Percentiles rank a stretch among this genome's conserved stretches.
Conservation (phyloP, 2,329 filamentous ascomycete genomes). For the Orbilia javanica region DNA sequence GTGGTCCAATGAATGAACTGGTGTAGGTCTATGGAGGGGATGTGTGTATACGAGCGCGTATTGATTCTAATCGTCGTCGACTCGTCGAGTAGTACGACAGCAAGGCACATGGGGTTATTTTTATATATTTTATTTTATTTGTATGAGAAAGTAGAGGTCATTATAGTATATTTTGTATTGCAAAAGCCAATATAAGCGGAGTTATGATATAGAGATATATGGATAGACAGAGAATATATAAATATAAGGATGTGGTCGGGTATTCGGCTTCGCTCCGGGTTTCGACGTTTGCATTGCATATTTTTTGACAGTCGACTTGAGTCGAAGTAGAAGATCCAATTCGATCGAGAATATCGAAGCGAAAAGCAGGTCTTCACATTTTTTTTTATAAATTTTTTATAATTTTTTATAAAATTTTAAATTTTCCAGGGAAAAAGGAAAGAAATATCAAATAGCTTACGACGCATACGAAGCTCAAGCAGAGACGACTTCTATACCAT, state of each 20-base stretch:
- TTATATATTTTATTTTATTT: conserved; percentile 1
- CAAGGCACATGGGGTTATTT: background rate
- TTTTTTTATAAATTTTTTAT: too few relatives aligned
- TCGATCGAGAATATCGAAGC: background rate
- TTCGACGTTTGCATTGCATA: conserved; percentile 17
- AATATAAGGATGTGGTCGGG: too few relatives aligned
- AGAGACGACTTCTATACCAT: background rate
- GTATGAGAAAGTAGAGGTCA: too few relatives aligned
- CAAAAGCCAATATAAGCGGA: too few relatives aligned
- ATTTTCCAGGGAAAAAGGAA: background rate
- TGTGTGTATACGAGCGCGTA: conserved; percentile 32
- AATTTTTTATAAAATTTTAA: too few relatives aligned
- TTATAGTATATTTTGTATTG: too few relatives aligned
- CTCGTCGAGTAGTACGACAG: background rate
- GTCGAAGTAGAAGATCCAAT: background rate
- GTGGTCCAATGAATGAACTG: conserved; percentile 19
- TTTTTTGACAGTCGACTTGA: conserved; percentile 4
- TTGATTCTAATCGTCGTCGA: background rate
- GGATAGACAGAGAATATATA: too few relatives aligned
- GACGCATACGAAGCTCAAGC: conserved; percentile 4
- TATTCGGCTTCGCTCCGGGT: conserved; percentile 2
- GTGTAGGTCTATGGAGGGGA: background rate
- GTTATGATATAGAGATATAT: too few relatives aligned
- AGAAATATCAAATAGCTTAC: background rate
- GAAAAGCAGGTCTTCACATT: conserved; percentile 27